Conservation (phyloP, 2,329 filamentous ascomycete species). For the Xylariaceae sp. region DNA sequence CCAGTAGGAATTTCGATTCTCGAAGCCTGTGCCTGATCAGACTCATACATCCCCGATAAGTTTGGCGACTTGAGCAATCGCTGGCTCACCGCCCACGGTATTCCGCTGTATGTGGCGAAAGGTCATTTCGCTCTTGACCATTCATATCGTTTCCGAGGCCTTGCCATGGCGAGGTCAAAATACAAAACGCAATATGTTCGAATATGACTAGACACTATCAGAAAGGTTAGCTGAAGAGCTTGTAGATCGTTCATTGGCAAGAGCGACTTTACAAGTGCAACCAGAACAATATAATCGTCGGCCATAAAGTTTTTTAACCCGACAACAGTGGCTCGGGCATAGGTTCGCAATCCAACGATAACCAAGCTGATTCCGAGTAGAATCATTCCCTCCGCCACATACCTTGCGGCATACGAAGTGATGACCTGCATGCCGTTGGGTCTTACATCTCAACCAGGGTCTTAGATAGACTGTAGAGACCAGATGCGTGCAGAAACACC, state of each 20-base stretch:
- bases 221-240: neutral
- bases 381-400: constrained; percentile 16
- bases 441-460: too few species aligned
- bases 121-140: constrained; percentile 37
- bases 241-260: neutral
- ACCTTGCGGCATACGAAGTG: neutral
- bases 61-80: neutral
- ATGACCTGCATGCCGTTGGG: neutral
- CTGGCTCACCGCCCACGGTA: constrained; percentile 37
- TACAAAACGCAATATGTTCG: constrained; percentile 51
- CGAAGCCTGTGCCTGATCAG: constrained; percentile 37
- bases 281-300: constrained; percentile 60
- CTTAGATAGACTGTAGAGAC: too few species aligned
- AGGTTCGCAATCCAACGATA: constrained; percentile 50
- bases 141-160: constrained; percentile 30
- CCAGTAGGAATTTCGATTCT: constrained; percentile 56
- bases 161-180: constrained; percentile 45
- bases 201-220: constrained; percentile 38
- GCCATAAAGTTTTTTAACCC: constrained; percentile 50
- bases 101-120: constrained; percentile 45
- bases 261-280: constrained; percentile 46
- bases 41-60: neutral
- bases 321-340: constrained; percentile 45
- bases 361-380: constrained; percentile 49
- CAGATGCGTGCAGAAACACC: too few species aligned